These are phyloP conservation scores for Sophora flavescens DNA, from an alignment of 306 rosid species.

Conservation along the genomic window DNA sequence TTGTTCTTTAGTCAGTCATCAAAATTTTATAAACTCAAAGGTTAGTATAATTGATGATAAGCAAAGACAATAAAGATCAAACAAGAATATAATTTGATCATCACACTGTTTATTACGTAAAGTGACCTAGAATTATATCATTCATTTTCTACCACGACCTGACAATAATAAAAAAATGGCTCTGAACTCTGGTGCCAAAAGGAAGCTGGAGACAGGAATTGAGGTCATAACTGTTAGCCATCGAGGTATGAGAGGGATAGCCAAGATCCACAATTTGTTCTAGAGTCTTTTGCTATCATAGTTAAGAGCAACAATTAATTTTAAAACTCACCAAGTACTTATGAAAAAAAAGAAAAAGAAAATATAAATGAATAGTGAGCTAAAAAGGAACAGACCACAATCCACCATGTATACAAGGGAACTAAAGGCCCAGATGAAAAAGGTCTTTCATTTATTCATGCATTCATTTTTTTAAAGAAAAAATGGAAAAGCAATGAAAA, in stretches of 20 bases:
- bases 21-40: constrained; percentile 25
- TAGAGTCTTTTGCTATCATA: not conserved
- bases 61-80: constrained; percentile 25
- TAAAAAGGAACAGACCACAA: constrained; percentile 16
- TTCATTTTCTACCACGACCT: constrained; percentile 33
- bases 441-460: not conserved
- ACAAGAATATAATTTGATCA: constrained; percentile 23
- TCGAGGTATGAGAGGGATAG: not conserved
- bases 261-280: not conserved
- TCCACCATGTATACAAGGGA: not conserved
- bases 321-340: not conserved
- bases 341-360: not conserved
- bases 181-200: not conserved
- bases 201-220: not conserved
- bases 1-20: constrained; percentile 26
- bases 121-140: constrained; percentile 25
- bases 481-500: not conserved
- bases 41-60: constrained; percentile 20
- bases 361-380: not conserved
- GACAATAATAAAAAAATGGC: constrained; percentile 14
- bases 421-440: not conserved
- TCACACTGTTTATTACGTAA: not conserved
- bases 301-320: not conserved
- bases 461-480: not conserved
- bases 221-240: not conserved